These are phyloP conservation scores for Solanum okadae DNA, from an alignment of 257 asterid genomes.

Conservation along the genomic window DNA sequence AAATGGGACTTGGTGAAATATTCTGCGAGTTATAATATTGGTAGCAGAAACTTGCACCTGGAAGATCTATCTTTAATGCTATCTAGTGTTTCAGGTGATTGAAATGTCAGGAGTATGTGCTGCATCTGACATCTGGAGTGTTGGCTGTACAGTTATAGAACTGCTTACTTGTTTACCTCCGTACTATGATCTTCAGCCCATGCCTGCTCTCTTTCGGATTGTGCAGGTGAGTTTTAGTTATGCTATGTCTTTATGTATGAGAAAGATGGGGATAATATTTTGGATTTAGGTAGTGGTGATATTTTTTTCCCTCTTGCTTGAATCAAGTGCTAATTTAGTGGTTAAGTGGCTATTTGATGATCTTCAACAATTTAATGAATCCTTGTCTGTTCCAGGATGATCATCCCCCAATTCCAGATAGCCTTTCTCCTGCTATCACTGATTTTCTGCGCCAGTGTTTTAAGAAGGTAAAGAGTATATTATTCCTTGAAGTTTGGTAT, in stretches of 20 bases:
- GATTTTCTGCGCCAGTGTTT: slow-evolving; percentile 45
- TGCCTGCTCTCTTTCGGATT: slow-evolving; percentile 97
- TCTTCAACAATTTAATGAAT: background rate
- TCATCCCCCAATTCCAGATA: slow-evolving; percentile 47
- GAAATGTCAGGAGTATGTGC: slow-evolving; percentile 99
- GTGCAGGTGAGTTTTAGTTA: slow-evolving; percentile 60
- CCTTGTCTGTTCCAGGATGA: slow-evolving; percentile 23
- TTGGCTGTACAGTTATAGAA: slow-evolving; percentile 98
- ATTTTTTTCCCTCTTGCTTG: background rate
- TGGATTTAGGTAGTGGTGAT: background rate
- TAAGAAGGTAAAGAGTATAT: slow-evolving; percentile 28
- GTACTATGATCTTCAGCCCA: slow-evolving; percentile 94
- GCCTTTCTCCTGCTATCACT: slow-evolving; percentile 39
- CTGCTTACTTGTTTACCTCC: slow-evolving; percentile 97
- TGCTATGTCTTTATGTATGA: background rate
- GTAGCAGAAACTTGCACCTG: background rate
- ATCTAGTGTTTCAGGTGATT: slow-evolving; percentile 55
- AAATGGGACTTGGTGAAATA: background rate
- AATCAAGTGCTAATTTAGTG: background rate
- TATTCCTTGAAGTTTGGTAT: background rate
- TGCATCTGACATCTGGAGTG: slow-evolving; percentile 99
- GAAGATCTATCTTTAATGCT: slow-evolving; percentile 6
- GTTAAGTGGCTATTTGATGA: background rate
- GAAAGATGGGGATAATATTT: background rate
- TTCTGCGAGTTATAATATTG: background rate